These are phyloP conservation scores for Candida andamanensis DNA, from an alignment of 805 yeast species.

Conservation along the genomic window DNA sequence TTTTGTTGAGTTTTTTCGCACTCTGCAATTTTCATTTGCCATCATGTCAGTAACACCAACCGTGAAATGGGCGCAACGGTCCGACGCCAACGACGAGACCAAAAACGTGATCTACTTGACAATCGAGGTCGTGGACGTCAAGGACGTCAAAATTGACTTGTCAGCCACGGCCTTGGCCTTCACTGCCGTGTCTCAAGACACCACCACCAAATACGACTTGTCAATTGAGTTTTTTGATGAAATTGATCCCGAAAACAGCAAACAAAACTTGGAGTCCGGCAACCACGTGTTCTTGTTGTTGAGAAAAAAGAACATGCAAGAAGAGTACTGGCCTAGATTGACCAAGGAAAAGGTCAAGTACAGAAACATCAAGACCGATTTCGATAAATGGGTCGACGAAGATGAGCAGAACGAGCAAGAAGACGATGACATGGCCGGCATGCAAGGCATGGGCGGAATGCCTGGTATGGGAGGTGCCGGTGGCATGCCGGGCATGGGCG, in stretches of 20 bases:
- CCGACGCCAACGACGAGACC: slow-evolving; percentile 61
- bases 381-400: slow-evolving; percentile 97
- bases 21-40: too few species aligned
- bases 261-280: slow-evolving; percentile 49
- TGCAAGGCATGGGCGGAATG: slow-evolving; percentile 29
- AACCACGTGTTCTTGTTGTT: slow-evolving; percentile 61
- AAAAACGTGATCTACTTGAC: slow-evolving; percentile 78
- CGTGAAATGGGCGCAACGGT: slow-evolving; percentile 97
- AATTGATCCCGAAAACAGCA: slow-evolving; percentile 63
- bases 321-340: slow-evolving; percentile 93
- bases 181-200: slow-evolving; percentile 33
- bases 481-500: slow-evolving; percentile 20
- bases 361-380: slow-evolving; percentile 85
- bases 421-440: slow-evolving; percentile 32
- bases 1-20: too few species aligned
- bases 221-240: slow-evolving; percentile 72
- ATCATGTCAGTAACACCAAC: too few species aligned
- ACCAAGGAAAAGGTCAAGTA: slow-evolving; percentile 79
- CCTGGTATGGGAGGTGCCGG: slow-evolving; percentile 26
- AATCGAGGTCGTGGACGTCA: slow-evolving; percentile 66
- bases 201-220: slow-evolving; percentile 52
- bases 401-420: slow-evolving; percentile 85
- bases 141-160: slow-evolving; percentile 55
- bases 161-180: slow-evolving; percentile 52
- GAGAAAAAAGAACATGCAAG: slow-evolving; percentile 61